Evolutionary conservation across 148 eudicot genomes (phyloP), one percentile per base, ranked within the genome.

Genomic region (Silene conica): DNA sequence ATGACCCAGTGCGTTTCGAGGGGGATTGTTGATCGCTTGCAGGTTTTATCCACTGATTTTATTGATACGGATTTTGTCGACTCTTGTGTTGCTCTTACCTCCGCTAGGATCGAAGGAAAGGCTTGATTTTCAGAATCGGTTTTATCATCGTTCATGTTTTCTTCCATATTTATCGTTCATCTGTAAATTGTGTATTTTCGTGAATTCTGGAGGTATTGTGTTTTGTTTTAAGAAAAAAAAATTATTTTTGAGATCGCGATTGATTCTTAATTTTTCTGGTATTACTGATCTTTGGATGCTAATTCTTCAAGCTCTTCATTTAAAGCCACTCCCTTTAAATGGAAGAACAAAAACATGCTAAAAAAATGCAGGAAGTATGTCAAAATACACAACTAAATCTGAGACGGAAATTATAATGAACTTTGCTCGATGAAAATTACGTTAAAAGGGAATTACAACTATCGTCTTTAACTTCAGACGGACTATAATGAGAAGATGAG

Each of bases 11-110:
- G 98, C 65, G 72, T 82, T 20, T 67, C 81, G 1, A 72, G 77
- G 63, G 90, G 89, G 0, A 80, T 81, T 43, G 89, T 75, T 57
- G 96, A 92, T 67, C 78, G 87, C 52, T 61, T 95, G 80, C 98
- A 95, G 89, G 76, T 95, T 34, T 79, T 88, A 13, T 89, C 98
- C 4, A 88, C 92, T 0, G 98, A 95, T 84, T 95, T 95, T 68
- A 95, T 95, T 3, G 93, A 88, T 59, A 87, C 58, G n/a, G 96
- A 92, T 75, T 90, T 95, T 74, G 97, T 92, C 18, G 96, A 95
- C 84, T 93, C 97, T 26, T 95, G 98, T 60, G 92, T 81, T 67
- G 90, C 89, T 4, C 78, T 95, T 14, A 95, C 97, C 4, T 59
- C 77, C 55, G 93, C 97, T n/a, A 85, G 97, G 81, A 72, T 83